Base-by-base conservation (phyloP, 495 filamentous ascomycete genomes). In the Aspergillus cavernicola region DNA sequence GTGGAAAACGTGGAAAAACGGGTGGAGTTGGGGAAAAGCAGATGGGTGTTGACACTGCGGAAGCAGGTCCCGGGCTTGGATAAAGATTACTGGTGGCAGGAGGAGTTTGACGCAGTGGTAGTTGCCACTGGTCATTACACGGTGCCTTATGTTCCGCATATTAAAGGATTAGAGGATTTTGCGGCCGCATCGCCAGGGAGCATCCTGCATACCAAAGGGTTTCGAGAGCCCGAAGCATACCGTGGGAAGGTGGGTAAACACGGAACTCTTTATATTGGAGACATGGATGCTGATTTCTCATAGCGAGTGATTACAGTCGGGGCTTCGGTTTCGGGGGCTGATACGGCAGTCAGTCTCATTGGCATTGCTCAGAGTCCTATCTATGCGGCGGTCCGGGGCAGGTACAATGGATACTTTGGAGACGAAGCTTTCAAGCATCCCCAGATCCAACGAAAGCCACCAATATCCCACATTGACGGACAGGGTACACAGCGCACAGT, bases 41-140 rank as follows among this genome's bases (percentile, higher is more conserved):
- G 63, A 56, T 67, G 65, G 66, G 43, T 32, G 2, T 20, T 69
- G 13, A 60, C 59, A 5, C 61, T 69, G 26, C 59, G 66, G 7
- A 57, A 40, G 12, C 32, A 28, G 12, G 50, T 56, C 38, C 13
- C 56, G 57, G 35, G 29, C 31, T 0, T 29, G 49, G 13, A 38
- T 22, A 13, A 42, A 6, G 66, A 69, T 24, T 62, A 59, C 39
- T 67, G 64, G 66, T 69, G 66, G 64, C 50, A 67, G 38, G 66
- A 69, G 47, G 50, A 60, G 4, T 67, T 67, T 59, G 89, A 93
- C 66, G 89, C 86, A 9, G 80, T 93, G 0, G 75, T 90, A 2
- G 79, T 92, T 16, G 87, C 87, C 2, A 85, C 76, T 20, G 89
- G 89, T 0, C 89, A 95, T 61, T 91, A 88, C 62, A 76, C 77